Evolutionary conservation across 805 yeast species (phyloP).

Genomic region (Candida nitratophila): DNA sequence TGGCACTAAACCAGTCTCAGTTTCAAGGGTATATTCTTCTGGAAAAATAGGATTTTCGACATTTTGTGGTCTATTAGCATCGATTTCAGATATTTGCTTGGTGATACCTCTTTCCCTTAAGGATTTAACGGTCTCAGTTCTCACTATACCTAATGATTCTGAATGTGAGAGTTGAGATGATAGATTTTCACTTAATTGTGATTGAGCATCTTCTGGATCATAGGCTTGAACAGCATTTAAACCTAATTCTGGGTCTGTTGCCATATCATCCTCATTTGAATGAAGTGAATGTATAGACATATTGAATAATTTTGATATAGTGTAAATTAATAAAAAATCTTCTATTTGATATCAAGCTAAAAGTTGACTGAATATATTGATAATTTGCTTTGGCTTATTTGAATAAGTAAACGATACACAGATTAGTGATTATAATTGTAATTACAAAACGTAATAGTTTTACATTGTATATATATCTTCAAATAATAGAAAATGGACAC

Average conservation of each 20-base stretch:
- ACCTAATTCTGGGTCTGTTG: slow-evolving; percentile 11
- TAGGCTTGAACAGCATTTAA: slow-evolving; percentile 29
- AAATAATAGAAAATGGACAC: no score
- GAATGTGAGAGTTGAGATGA: slow-evolving; percentile 22
- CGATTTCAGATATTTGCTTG: slow-evolving; percentile 45
- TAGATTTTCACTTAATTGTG: slow-evolving; percentile 30
- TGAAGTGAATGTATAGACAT: not conserved
- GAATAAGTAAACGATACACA: no score
- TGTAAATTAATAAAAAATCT: no score
- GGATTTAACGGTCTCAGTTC: slow-evolving; percentile 72
- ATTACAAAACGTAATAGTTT: no score
- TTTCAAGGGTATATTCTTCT: slow-evolving; percentile 86
- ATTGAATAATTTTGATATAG: not conserved
- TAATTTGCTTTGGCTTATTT: no score
- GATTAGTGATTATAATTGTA: no score
- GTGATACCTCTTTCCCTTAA: slow-evolving; percentile 56
- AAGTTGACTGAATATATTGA: no score
- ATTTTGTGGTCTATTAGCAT: slow-evolving; percentile 46
- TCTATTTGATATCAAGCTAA: no score
- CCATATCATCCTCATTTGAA: not conserved
- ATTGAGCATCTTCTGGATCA: slow-evolving; percentile 41
- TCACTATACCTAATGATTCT: slow-evolving; percentile 33
- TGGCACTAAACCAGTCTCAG: slow-evolving; percentile 83
- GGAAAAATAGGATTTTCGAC: slow-evolving; percentile 74
- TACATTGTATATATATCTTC: no score